Evolutionary conservation across 2,329 filamentous ascomycete genomes (phyloP).

Genomic region (Fusarium sp.): DNA sequence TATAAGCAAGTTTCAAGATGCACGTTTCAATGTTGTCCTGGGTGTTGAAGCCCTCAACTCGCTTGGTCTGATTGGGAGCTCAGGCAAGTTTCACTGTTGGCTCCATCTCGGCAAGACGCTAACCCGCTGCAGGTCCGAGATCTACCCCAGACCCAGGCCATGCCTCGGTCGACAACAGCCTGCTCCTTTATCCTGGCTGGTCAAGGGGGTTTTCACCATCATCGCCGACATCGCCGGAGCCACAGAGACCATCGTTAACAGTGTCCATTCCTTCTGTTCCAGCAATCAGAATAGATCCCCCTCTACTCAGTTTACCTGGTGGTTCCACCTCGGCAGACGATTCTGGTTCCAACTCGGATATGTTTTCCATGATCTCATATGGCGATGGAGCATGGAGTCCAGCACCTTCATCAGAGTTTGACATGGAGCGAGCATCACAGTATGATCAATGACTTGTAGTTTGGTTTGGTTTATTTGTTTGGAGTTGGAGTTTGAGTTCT

Average conservation of each 20-base stretch:
- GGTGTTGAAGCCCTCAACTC: slow-evolving; percentile 21
- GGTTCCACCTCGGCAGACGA: slow-evolving; percentile 33
- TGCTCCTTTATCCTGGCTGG: background rate
- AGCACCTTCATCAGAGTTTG: slow-evolving; percentile 26
- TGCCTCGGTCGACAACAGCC: slow-evolving; percentile 1
- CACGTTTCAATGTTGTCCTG: slow-evolving; percentile 18
- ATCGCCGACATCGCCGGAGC: slow-evolving; percentile 6
- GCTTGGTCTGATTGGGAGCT: slow-evolving; percentile 18
- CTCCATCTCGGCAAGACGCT: background rate
- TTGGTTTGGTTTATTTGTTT: background rate
- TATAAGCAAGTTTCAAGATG: slow-evolving; percentile 22
- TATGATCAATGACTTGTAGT: background rate
- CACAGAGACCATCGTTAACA: background rate
- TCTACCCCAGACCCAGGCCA: slow-evolving; percentile 26
- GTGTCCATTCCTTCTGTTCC: slow-evolving; percentile 22
- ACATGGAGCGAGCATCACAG: background rate
- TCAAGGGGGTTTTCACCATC: slow-evolving; percentile 3
- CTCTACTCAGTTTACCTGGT: background rate
- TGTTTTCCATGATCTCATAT: slow-evolving; percentile 17
- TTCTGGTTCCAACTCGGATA: slow-evolving; percentile 29
- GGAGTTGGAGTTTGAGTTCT: background rate
- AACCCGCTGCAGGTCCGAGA: slow-evolving; percentile 10
- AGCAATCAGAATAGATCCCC: slow-evolving; percentile 17
- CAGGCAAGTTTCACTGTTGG: slow-evolving; percentile 21
- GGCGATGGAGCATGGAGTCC: slow-evolving; percentile 26